These are phyloP conservation scores for Penicillium soppii DNA, from an alignment of 495 filamentous ascomycete species.

Conservation along the genomic window DNA sequence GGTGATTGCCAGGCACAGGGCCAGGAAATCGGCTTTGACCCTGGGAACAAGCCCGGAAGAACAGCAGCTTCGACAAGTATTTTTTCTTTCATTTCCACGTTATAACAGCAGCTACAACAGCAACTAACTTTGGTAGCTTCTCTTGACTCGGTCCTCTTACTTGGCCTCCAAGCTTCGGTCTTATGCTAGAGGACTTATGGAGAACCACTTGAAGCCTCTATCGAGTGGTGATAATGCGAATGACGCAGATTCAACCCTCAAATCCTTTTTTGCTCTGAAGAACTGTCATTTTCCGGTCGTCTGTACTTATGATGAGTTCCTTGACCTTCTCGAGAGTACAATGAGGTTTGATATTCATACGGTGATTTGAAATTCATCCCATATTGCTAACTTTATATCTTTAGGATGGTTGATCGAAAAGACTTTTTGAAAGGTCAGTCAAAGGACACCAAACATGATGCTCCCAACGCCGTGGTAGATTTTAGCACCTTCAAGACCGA, in stretches of 20 bases:
- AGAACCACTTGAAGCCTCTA: conserved; percentile 1
- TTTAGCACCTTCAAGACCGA: conserved; percentile 35
- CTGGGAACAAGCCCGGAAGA: background rate
- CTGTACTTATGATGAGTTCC: conserved; percentile 40
- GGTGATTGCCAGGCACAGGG: conserved; percentile 27
- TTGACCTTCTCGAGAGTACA: conserved; percentile 34
- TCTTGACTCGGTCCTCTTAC: conserved; percentile 38
- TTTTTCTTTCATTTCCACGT: background rate
- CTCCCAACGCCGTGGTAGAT: conserved; percentile 23
- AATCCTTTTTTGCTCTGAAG: conserved; percentile 21
- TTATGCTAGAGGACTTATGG: conserved; percentile 34
- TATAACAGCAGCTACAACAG: no score
- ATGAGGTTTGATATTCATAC: background rate
- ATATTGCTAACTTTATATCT: background rate
- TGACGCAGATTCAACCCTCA: conserved; percentile 1
- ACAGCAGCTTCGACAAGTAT: conserved; percentile 30
- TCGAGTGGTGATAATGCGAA: background rate
- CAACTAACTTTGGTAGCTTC: conserved; percentile 21
- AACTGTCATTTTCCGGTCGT: conserved; percentile 39
- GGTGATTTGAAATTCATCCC: no score
- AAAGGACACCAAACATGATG: no score
- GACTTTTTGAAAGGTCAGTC: conserved; percentile 11
- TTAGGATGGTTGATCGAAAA: conserved; percentile 13
- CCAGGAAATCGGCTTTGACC: conserved; percentile 10
- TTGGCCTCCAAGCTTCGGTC: conserved; percentile 33